These are phyloP conservation scores for Mycena pura DNA, from an alignment of 768 basidiomycete species.

Conservation along the genomic window DNA sequence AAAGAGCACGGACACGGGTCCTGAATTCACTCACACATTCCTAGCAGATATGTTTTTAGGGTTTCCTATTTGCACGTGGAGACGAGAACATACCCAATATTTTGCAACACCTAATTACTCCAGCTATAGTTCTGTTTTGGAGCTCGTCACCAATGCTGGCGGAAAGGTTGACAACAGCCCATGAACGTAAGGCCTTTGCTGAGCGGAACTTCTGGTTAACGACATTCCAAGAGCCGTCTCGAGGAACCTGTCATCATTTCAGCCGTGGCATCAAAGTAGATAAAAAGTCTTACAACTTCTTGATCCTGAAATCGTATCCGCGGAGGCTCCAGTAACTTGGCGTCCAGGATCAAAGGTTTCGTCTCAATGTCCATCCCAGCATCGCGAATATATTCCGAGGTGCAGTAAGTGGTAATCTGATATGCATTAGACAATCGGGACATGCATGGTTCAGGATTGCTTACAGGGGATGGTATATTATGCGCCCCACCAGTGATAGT, in stretches of 20 bases:
- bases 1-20: too few relatives aligned
- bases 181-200: constrained; percentile 23
- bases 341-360: constrained; percentile 30
- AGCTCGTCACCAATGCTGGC: neutral
- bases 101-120: constrained; percentile 5
- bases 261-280: neutral
- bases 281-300: neutral
- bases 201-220: constrained; percentile 25
- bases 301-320: constrained; percentile 16
- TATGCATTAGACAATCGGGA: neutral
- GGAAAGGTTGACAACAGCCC: constrained; percentile 32
- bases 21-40: constrained; percentile 23
- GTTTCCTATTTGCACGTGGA: neutral
- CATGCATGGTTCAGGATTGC: neutral
- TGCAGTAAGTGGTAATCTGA: constrained; percentile 25
- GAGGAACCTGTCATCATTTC: constrained; percentile 29
- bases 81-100: constrained; percentile 17
- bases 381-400: constrained; percentile 44
- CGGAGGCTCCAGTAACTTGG: constrained; percentile 25
- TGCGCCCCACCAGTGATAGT: constrained; percentile 42
- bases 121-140: neutral
- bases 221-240: constrained; percentile 38
- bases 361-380: constrained; percentile 45
- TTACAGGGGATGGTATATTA: constrained; percentile 9
- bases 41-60: neutral